phyloP scores from a whole-genome alignment of 2,329 filamentous ascomycete species.

The Tympanopsis confertula region DNA sequence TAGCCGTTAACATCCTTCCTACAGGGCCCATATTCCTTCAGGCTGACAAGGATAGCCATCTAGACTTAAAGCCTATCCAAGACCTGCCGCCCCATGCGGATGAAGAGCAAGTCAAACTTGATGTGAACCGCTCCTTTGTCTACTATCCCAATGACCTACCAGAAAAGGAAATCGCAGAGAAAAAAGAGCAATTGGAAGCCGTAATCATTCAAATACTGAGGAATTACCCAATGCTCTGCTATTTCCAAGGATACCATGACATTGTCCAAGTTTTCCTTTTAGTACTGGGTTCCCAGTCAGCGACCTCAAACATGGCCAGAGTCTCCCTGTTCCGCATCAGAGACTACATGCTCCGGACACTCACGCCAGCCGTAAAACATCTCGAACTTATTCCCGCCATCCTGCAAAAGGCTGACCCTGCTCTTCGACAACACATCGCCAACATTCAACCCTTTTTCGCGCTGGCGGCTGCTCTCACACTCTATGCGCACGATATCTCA shows the following conservation, averaged over 20 bases:
- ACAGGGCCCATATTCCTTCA: not conserved
- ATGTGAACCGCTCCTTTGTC: conserved; percentile 92
- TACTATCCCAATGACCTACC: conserved; percentile 79
- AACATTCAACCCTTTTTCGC: conserved; percentile 81
- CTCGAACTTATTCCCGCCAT: conserved; percentile 80
- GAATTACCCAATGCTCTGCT: conserved; percentile 71
- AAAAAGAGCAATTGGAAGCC: conserved; percentile 66
- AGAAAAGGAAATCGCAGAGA: conserved; percentile 53
- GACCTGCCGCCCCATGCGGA: conserved; percentile 67
- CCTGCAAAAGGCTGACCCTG: conserved; percentile 58
- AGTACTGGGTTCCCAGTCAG: conserved; percentile 56
- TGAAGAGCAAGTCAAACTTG: conserved; percentile 81
- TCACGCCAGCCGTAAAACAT: conserved; percentile 71
- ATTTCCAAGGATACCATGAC: conserved; percentile 98
- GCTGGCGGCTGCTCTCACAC: conserved; percentile 80
- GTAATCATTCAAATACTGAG: conserved; percentile 76
- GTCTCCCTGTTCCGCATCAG: conserved; percentile 83
- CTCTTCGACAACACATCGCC: conserved; percentile 64
- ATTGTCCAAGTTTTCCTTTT: conserved; percentile 92
- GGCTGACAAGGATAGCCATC: not conserved
- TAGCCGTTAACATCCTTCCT: not conserved
- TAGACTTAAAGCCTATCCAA: conserved; percentile 33
- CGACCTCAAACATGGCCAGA: conserved; percentile 58
- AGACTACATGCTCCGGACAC: conserved; percentile 91
- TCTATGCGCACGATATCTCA: conserved; percentile 94